Base-by-base conservation (phyloP, 306 rosid species). In the Cotoneaster glaucophyllus region DNA sequence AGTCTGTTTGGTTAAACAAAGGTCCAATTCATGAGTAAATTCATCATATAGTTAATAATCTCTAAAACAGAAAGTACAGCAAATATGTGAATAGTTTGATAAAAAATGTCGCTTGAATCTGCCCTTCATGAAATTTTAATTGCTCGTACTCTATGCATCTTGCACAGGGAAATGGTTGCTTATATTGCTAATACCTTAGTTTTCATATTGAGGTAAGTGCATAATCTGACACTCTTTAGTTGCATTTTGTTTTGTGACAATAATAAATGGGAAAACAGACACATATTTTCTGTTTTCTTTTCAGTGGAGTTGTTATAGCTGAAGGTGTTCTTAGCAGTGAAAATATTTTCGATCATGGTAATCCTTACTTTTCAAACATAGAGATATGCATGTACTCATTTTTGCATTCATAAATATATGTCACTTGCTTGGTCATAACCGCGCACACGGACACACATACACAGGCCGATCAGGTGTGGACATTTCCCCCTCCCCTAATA, bases 121-220 rank as follows among this genome's bases (percentile, higher is more conserved):
- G 17, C 57, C 9, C 11, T 44, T 44, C 45, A 8, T 9, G 29
- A 74, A 61, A 22, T 32, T 11, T 58, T 19, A 26, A 32, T 24
- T 77, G 61, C 69, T 84, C 57, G 70, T 68, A 31, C 37, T 57
- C 75, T 56, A 24, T 43, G 48, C 71, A 44, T 75, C 66, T 82
- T 83, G 76, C 44, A 10, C 97, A 94, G 98, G 98, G 97, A 94
- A 88, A 94, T 92, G 98, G 81, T 94, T 84, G 88, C 96, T 71
- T 94, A 94, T 85, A 92, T 94, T 68, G 98, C 93, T 5, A 94
- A 92, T 79, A 94, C 98, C 28, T 79, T 94, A 83, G 90, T 94
- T 77, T 94, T 94, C 84, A 88, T 94, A 74, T 86, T 94, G 88
- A 94, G 98, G 98, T 94, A 79, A 76, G 83, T 68, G 44, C 69